Evolutionary conservation across 768 basidiomycete genomes (phyloP), one percentile per base, ranked within the genome.

Genomic region (Lentinula detonsa): DNA sequence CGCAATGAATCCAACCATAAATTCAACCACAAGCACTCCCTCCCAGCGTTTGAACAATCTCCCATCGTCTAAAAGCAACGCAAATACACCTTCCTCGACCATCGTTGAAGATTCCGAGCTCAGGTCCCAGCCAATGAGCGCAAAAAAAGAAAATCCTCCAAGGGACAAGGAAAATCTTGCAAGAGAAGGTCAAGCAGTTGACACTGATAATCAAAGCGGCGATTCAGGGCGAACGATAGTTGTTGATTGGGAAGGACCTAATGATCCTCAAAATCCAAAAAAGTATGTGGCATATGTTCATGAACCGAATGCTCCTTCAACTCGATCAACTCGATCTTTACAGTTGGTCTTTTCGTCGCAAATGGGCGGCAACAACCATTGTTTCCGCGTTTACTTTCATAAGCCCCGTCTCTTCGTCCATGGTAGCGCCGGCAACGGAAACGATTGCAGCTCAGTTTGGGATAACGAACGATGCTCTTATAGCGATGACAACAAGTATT

Each of bases 361-460:
- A 87, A 76, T 88, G 87, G 88, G 79, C 76, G 0, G 84, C 83
- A 0, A 87, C 85, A 0, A 64, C 78, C n/a, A 77, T 88, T 31
- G 82, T 88, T 0, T 88, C 88, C 0, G 75, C 77, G 0, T 90
- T 87, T 68, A 86, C 88, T 0, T 87, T 89, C 67, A 87, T 89
- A 42, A 78, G 76, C 10, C 86, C 88, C 0, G 75, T 91, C 0
- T 85, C 88, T 0, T 92, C 90, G 3, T 83, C 88, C 6, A 90
- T 90, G 85, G 74, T 91, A 1, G 86, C 90, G 0, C 89, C 89
- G 0, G 88, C 89, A 0, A 74, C 78, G 0, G 62, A 63, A 3
- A 77, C 82, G 57, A 65, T 92, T 0, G 85, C 59, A 1, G 48
- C 45, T 9, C 69, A 83, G 23, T 85, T 91, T 62, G 76, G 81